phyloP scores from a whole-genome alignment of 371 early-diverging fungal genomes.

The Actinomortierella wolfii region DNA sequence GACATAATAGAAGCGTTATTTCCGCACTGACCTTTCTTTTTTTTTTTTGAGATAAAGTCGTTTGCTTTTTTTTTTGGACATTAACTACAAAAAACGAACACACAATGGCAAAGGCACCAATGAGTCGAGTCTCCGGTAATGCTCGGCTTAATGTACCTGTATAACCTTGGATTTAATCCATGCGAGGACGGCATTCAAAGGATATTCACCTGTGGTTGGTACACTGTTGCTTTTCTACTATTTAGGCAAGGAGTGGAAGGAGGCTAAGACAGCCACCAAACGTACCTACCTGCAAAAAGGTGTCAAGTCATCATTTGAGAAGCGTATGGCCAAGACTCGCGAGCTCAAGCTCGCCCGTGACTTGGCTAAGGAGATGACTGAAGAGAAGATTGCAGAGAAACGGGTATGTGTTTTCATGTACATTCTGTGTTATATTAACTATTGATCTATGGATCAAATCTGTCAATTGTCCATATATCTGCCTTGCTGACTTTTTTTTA shows the following conservation, averaged over 20 bases:
- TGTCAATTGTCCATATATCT: not conserved
- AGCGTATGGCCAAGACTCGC: constrained; percentile 43
- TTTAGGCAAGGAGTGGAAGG: constrained; percentile 42
- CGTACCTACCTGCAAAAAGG: constrained; percentile 39
- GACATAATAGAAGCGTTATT: too few species aligned
- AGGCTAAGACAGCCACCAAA: constrained; percentile 38
- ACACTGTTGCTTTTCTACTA: too few species aligned
- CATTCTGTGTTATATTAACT: not conserved
- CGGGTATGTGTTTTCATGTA: constrained; percentile 20
- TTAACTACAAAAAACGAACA: constrained; percentile 13
- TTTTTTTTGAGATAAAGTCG: not conserved
- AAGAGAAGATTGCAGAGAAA: constrained; percentile 46
- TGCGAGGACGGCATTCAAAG: too few species aligned
- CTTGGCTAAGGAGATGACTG: constrained; percentile 39
- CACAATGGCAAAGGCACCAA: constrained; percentile 34
- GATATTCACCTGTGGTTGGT: too few species aligned
- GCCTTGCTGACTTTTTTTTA: not conserved
- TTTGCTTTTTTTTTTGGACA: not conserved
- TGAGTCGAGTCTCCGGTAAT: constrained; percentile 28
- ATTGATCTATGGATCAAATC: not conserved
- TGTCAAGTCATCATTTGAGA: constrained; percentile 33
- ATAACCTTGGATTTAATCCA: too few species aligned
- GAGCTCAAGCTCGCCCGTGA: constrained; percentile 36
- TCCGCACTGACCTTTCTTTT: too few species aligned
- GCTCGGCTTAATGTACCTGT: too few species aligned